Conservation (phyloP, 306 rosid species). For the Rubus parviflorus region DNA sequence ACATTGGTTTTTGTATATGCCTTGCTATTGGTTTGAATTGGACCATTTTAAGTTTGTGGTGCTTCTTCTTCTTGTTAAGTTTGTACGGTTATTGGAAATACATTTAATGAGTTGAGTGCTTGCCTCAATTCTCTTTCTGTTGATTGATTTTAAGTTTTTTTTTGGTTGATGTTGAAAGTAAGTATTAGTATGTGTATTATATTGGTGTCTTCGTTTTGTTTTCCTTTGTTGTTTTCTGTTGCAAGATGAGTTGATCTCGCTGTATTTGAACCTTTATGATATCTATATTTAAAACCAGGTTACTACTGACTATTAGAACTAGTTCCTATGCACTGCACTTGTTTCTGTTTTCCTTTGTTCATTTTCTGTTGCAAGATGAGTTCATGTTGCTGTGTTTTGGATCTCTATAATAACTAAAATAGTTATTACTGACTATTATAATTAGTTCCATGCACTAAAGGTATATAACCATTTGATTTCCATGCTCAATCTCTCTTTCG, state of each 20-base stretch:
- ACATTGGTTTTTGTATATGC: background rate
- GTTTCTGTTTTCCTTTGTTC: background rate
- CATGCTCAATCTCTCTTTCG: background rate
- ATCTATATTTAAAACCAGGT: background rate
- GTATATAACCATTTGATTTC: background rate
- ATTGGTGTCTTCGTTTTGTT: background rate
- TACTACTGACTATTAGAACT: background rate
- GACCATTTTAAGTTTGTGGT: conserved; percentile 6
- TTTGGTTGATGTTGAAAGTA: background rate
- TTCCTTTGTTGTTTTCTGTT: background rate
- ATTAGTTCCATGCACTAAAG: too few species aligned
- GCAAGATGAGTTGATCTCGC: background rate
- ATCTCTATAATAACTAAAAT: too few species aligned
- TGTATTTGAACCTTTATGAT: background rate
- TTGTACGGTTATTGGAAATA: too few species aligned
- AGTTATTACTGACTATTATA: too few species aligned
- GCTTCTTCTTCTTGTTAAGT: background rate
- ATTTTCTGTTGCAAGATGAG: too few species aligned
- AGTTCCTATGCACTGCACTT: background rate
- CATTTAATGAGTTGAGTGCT: conserved; percentile 1
- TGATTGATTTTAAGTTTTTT: background rate
- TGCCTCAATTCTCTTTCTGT: background rate
- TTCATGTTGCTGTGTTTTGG: too few species aligned
- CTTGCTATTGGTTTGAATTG: conserved; percentile 1
- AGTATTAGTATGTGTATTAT: background rate